phyloP scores from a whole-genome alignment of 768 basidiomycete species.

The Tylopilus cervinicoccineus region DNA sequence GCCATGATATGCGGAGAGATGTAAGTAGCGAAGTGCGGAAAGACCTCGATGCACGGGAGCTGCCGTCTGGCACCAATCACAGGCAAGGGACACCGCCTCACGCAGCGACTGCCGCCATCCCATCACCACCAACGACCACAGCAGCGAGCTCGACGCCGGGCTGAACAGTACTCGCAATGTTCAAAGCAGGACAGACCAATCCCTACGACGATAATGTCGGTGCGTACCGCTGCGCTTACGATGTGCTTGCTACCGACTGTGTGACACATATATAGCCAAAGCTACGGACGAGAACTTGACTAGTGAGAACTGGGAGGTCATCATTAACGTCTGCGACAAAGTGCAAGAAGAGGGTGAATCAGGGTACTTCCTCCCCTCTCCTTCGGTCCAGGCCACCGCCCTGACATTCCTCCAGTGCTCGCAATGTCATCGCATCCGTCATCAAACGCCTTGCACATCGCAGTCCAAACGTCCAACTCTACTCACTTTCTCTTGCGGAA shows the following conservation, averaged over 20 bases:
- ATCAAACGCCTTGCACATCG: constrained; percentile 91
- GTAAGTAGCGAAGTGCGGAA: constrained; percentile 6
- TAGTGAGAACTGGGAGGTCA: constrained; percentile 93
- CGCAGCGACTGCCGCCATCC: constrained; percentile 18
- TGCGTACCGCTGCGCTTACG: constrained; percentile 35
- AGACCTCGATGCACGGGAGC: no score
- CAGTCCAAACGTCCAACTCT: constrained; percentile 95
- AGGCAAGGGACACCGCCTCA: constrained; percentile 28
- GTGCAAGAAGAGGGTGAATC: constrained; percentile 83
- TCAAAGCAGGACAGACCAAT: constrained; percentile 62
- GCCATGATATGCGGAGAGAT: constrained; percentile 38
- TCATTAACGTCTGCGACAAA: constrained; percentile 94
- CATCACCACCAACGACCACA: constrained; percentile 16
- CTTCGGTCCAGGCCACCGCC: constrained; percentile 1
- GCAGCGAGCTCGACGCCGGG: constrained; percentile 7
- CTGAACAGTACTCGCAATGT: constrained; percentile 45
- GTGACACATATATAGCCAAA: constrained; percentile 54
- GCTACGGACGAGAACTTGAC: constrained; percentile 98
- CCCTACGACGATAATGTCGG: constrained; percentile 92
- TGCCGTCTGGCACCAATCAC: constrained; percentile 12
- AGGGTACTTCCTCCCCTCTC: constrained; percentile 50
- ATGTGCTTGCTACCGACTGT: constrained; percentile 5
- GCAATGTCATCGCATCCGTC: constrained; percentile 76
- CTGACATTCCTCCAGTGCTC: constrained; percentile 59
- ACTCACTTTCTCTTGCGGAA: constrained; percentile 83